Conservation (phyloP, 345 rosid species). For the Jatropha curcas region DNA sequence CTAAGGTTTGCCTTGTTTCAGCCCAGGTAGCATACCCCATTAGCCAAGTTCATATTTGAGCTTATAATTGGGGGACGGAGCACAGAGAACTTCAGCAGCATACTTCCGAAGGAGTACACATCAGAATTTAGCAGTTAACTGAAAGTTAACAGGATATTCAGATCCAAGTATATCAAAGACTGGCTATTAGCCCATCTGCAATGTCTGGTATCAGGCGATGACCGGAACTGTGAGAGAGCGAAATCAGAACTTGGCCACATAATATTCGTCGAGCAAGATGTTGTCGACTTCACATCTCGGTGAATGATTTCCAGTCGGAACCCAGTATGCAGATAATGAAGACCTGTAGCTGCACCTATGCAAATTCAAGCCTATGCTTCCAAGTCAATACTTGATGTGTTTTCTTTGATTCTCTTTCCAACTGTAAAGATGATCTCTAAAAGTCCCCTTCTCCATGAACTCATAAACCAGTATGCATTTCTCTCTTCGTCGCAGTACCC, state of each 20-base stretch:
- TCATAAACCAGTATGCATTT: constrained; percentile 10
- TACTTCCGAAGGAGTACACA: neutral
- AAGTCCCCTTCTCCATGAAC: neutral
- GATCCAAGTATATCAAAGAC: neutral
- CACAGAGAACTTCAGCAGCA: neutral
- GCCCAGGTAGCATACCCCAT: neutral
- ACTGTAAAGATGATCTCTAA: neutral
- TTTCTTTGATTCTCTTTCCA: neutral
- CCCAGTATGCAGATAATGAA: constrained; percentile 5
- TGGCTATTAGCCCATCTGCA: neutral
- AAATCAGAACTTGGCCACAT: constrained; percentile 1
- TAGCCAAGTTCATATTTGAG: neutral
- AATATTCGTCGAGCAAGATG: constrained; percentile 6
- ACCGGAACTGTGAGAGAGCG: neutral
- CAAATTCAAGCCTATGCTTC: constrained; percentile 8
- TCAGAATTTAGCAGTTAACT: neutral
- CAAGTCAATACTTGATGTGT: neutral
- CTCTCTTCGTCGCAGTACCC: neutral
- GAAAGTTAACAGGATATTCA: constrained; percentile 2
- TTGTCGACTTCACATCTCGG: constrained; percentile 3
- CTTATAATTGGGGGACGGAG: neutral
- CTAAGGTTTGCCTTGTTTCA: neutral
- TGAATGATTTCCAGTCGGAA: constrained; percentile 5
- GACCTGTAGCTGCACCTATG: constrained; percentile 9
- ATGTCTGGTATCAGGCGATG: neutral